Evolutionary conservation across 345 rosid species (phyloP).

Genomic region (Eucalyptus sideroxylon): DNA sequence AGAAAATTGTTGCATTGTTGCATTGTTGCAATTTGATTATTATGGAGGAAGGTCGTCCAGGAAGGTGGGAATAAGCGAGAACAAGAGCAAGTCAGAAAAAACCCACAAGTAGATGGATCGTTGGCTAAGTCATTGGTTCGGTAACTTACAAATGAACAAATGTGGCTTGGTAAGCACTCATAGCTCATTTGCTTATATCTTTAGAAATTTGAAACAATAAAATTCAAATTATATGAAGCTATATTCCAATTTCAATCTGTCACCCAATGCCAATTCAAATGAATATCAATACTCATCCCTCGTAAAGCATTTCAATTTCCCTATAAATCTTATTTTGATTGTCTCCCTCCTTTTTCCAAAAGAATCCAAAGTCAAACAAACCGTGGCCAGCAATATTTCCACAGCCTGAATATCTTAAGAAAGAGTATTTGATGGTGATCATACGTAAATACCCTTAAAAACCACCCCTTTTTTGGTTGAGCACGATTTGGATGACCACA

Average conservation of each 20-base stretch:
- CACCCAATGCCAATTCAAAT: not conserved
- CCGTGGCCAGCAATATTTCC: not conserved
- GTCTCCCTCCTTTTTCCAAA: not conserved
- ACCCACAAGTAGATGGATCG: not conserved
- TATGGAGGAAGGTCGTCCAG: too few species aligned
- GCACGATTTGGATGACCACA: not conserved
- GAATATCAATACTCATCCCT: too few species aligned
- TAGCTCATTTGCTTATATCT: not conserved
- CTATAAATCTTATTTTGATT: too few species aligned
- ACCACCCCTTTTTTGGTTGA: not conserved
- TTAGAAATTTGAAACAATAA: not conserved
- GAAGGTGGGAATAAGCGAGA: not conserved
- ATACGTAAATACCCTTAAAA: not conserved
- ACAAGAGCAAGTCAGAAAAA: too few species aligned
- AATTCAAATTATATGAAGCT: too few species aligned
- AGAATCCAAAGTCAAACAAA: not conserved
- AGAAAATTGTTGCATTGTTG: not conserved
- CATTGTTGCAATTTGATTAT: too few species aligned
- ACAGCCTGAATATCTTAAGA: fast-evolving
- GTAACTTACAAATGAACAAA: not conserved
- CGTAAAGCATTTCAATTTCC: not conserved
- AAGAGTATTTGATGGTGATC: fast-evolving
- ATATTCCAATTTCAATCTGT: not conserved
- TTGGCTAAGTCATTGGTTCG: too few species aligned
- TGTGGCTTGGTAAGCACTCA: not conserved